These are phyloP conservation scores for Avicennia marina DNA, from an alignment of 257 asterid species.

Conservation along the genomic window DNA sequence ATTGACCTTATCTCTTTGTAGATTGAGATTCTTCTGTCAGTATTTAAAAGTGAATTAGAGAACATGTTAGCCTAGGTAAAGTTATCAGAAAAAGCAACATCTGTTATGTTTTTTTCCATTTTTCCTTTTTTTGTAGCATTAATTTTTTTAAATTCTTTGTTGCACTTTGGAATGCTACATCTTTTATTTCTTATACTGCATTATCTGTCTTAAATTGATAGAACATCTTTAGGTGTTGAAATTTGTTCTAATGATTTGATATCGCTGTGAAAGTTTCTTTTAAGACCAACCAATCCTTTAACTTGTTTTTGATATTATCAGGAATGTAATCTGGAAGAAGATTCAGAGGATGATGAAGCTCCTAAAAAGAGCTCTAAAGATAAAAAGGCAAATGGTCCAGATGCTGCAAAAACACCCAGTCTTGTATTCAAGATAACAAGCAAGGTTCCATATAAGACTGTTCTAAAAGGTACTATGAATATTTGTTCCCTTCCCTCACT, in stretches of 20 bases:
- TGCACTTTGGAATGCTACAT: no score
- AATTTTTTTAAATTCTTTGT: no score
- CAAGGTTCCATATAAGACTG: slow-evolving; percentile 92
- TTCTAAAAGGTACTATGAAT: slow-evolving; percentile 58
- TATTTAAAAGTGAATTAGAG: no score
- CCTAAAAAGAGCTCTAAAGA: slow-evolving; percentile 90
- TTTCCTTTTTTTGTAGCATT: no score
- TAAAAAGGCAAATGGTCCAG: slow-evolving; percentile 88
- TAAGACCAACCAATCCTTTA: background rate
- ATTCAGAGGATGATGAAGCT: slow-evolving; percentile 76
- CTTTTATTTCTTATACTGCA: no score
- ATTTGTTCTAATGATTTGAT: slow-evolving; percentile 9
- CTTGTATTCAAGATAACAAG: slow-evolving; percentile 76
- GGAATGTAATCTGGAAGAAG: slow-evolving; percentile 97
- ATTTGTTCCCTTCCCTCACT: background rate
- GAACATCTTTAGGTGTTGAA: background rate
- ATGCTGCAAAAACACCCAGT: slow-evolving; percentile 63
- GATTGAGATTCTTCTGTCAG: no score
- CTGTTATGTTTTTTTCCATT: no score
- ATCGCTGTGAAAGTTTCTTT: background rate
- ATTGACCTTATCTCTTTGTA: no score
- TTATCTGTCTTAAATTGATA: no score
- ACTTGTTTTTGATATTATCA: slow-evolving; percentile 22
- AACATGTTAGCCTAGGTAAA: no score
- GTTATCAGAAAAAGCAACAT: no score